Evolutionary conservation across 2,329 filamentous ascomycete genomes (phyloP).

Genomic region (Monosporascus sp.): DNA sequence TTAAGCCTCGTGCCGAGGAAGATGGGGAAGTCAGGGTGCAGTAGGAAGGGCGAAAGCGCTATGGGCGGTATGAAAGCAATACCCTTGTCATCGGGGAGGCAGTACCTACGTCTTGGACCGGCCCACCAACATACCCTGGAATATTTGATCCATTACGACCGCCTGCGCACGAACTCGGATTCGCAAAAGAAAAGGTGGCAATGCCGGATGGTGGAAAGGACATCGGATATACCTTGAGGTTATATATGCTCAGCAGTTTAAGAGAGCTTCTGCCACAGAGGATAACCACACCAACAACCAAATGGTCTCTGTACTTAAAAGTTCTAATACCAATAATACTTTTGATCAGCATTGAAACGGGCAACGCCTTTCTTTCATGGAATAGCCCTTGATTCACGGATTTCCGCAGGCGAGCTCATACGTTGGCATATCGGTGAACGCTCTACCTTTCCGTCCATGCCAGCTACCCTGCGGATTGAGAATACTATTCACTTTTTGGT

Average conservation of each 20-base stretch:
- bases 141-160: slow-evolving; percentile 13
- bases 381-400: not conserved
- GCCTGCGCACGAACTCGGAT: slow-evolving; percentile 11
- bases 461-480: too few species aligned
- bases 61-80: slow-evolving; percentile 13
- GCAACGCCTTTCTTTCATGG: not conserved
- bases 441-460: not conserved
- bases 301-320: slow-evolving; percentile 19
- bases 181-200: slow-evolving; percentile 2
- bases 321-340: slow-evolving; percentile 23
- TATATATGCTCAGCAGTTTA: slow-evolving; percentile 13
- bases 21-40: slow-evolving; percentile 5
- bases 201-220: slow-evolving; percentile 7
- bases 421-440: not conserved
- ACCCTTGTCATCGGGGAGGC: slow-evolving; percentile 11
- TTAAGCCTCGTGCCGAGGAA: slow-evolving; percentile 13
- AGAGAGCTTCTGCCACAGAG: slow-evolving; percentile 13
- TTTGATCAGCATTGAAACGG: slow-evolving; percentile 3
- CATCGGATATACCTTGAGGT: slow-evolving; percentile 10
- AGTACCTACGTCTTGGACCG: slow-evolving; percentile 16
- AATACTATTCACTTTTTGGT: too few species aligned
- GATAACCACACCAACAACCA: slow-evolving; percentile 17
- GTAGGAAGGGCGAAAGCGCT: not conserved
- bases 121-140: slow-evolving; percentile 12
- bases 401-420: not conserved